Conservation (phyloP, 352 stramenopile genomes). For the Peronosclerospora sorghi region DNA sequence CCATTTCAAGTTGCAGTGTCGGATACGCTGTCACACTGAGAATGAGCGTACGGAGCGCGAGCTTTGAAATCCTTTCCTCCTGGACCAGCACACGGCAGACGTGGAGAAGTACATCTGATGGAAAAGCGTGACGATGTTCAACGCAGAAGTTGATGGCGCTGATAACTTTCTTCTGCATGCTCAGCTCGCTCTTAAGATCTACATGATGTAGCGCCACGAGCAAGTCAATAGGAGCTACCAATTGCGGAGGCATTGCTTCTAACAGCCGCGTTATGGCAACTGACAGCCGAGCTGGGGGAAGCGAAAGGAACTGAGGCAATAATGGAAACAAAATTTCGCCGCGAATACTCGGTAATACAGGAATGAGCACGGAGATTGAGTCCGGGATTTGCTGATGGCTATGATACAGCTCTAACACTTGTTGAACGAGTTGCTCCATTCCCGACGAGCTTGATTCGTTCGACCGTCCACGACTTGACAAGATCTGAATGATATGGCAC, state of each 20-base stretch:
- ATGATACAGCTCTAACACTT: no score
- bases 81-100: conserved; percentile 54
- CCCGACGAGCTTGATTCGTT: no score
- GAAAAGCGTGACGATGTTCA: conserved; percentile 69
- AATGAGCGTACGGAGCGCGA: conserved; percentile 68
- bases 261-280: conserved; percentile 64
- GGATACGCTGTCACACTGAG: conserved; percentile 64
- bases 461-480: conserved; percentile 30
- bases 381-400: no score
- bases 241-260: conserved; percentile 58
- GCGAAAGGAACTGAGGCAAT: conserved; percentile 39
- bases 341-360: conserved; percentile 43
- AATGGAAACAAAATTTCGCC: conserved; percentile 48
- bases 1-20: conserved; percentile 50
- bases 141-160: conserved; percentile 71
- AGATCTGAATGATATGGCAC: conserved; percentile 67
- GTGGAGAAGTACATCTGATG: no score
- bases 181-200: conserved; percentile 50
- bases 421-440: no score
- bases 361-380: conserved; percentile 65
- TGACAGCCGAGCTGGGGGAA: conserved; percentile 39
- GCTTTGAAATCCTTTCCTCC: conserved; percentile 50
- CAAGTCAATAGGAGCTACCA: conserved; percentile 53
- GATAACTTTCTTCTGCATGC: conserved; percentile 72
- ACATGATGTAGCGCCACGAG: conserved; percentile 70